phyloP scores from a whole-genome alignment of 805 yeast species.

The Wickerhamomyces silvicola region DNA sequence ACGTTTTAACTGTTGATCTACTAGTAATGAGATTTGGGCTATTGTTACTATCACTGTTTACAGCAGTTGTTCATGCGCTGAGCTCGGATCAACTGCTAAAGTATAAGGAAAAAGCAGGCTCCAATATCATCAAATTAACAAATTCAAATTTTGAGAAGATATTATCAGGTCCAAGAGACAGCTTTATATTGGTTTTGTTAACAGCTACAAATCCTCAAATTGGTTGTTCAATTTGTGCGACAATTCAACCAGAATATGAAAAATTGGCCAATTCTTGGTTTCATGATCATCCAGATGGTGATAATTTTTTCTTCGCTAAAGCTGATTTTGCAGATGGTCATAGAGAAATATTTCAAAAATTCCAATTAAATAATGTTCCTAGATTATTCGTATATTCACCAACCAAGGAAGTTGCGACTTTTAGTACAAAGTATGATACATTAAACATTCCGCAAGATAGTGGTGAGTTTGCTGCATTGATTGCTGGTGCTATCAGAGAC shows the following conservation, averaged over 20 bases:
- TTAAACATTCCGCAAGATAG: slow-evolving; percentile 26
- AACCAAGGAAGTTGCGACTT: slow-evolving; percentile 36
- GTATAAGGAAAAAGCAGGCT: slow-evolving; percentile 22
- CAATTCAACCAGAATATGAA: slow-evolving; percentile 60
- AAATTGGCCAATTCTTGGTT: slow-evolving; percentile 59
- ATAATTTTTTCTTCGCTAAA: slow-evolving; percentile 59
- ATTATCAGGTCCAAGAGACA: slow-evolving; percentile 58
- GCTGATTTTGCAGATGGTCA: slow-evolving; percentile 64
- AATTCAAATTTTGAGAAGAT: slow-evolving; percentile 53
- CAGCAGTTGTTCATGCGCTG: slow-evolving; percentile 7
- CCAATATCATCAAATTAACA: slow-evolving; percentile 41
- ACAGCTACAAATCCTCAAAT: slow-evolving; percentile 71
- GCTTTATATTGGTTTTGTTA: slow-evolving; percentile 60
- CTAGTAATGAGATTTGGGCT: no score
- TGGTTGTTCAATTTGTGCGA: slow-evolving; percentile 70
- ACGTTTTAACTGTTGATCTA: no score
- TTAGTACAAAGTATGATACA: slow-evolving; percentile 21
- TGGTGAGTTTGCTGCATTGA: slow-evolving; percentile 25
- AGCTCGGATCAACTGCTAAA: slow-evolving; percentile 19
- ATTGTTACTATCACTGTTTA: not conserved
- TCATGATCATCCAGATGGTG: slow-evolving; percentile 49
- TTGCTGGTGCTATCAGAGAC: slow-evolving; percentile 24
- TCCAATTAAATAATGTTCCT: slow-evolving; percentile 68
- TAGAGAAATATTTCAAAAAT: slow-evolving; percentile 35
- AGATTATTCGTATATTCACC: slow-evolving; percentile 60